phyloP scores from a whole-genome alignment of 208 protist genomes.

The Leishmania tarentolae region DNA sequence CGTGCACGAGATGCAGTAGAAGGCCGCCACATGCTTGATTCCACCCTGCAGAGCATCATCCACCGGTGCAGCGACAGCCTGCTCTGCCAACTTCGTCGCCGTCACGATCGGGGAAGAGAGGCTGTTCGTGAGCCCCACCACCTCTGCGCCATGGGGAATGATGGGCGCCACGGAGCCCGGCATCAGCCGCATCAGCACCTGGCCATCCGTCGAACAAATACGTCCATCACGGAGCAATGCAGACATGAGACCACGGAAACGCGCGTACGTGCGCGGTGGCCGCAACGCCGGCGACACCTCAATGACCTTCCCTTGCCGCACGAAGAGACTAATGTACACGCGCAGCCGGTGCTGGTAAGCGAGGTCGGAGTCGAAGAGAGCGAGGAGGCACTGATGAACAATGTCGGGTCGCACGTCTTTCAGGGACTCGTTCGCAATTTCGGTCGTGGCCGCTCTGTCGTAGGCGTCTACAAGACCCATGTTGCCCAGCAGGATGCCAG shows the following conservation, averaged over 20 bases:
- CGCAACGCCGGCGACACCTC: conserved; percentile 87
- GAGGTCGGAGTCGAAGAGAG: conserved; percentile 89
- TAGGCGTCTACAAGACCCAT: conserved; percentile 85
- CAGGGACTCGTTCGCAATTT: conserved; percentile 75
- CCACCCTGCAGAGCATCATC: conserved; percentile 79
- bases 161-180: conserved; percentile 85
- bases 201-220: conserved; percentile 62
- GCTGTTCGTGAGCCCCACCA: conserved; percentile 77
- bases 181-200: conserved; percentile 77
- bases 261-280: conserved; percentile 85
- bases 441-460: conserved; percentile 77
- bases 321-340: conserved; percentile 85
- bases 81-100: conserved; percentile 37
- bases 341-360: conserved; percentile 70
- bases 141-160: conserved; percentile 77
- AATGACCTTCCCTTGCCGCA: conserved; percentile 69
- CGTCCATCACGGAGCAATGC: conserved; percentile 79
- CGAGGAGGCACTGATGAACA: conserved; percentile 93
- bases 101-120: conserved; percentile 60
- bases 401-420: conserved; percentile 87
- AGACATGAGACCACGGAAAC: conserved; percentile 86
- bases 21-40: conserved; percentile 76
- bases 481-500: conserved; percentile 75
- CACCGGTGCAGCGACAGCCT: conserved; percentile 45
- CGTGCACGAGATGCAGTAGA: conserved; percentile 86